These are phyloP conservation scores for Triadica sebifera DNA, from an alignment of 345 rosid genomes.

Conservation along the genomic window DNA sequence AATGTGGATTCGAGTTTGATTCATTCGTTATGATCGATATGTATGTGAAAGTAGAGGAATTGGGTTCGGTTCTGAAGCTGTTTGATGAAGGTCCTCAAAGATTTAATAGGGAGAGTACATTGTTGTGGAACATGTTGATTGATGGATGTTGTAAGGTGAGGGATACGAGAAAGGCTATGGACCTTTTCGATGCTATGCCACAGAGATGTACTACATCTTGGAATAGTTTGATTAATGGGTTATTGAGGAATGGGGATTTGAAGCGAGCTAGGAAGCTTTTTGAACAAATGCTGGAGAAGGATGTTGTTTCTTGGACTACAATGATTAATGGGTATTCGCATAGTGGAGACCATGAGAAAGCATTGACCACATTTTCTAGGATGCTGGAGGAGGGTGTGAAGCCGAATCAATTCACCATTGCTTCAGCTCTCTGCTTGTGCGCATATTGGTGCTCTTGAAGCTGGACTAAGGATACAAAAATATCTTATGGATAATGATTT, in stretches of 20 bases:
- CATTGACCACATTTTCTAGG: conserved; percentile 55
- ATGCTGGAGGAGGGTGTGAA: conserved; percentile 54
- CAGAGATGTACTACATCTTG: conserved; percentile 54
- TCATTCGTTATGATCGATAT: conserved; percentile 51
- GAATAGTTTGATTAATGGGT: conserved; percentile 76
- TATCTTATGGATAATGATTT: conserved; percentile 45
- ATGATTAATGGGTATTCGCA: conserved; percentile 66
- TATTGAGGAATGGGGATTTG: conserved; percentile 44
- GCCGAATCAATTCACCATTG: conserved; percentile 58
- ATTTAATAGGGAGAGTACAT: conserved; percentile 42
- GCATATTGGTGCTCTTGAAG: conserved; percentile 55
- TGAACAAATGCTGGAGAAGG: conserved; percentile 55
- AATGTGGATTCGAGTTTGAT: conserved; percentile 41
- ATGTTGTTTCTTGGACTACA: conserved; percentile 70
- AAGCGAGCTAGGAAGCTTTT: conserved; percentile 47
- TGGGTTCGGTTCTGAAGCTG: conserved; percentile 38
- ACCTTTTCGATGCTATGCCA: conserved; percentile 54
- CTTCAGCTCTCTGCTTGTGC: conserved; percentile 64
- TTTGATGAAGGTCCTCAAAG: conserved; percentile 69
- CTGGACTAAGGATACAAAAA: conserved; percentile 58
- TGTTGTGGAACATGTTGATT: conserved; percentile 68
- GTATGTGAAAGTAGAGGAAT: conserved; percentile 45
- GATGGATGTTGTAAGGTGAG: conserved; percentile 59
- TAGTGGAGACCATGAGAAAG: conserved; percentile 48
- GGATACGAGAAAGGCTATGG: conserved; percentile 40